A percentile compares a stretch with the other conserved stretches of the same genome.
Evolutionary conservation across 2,329 filamentous ascomycete species (phyloP).

Genomic region (Aspergillus quadricinctus): DNA sequence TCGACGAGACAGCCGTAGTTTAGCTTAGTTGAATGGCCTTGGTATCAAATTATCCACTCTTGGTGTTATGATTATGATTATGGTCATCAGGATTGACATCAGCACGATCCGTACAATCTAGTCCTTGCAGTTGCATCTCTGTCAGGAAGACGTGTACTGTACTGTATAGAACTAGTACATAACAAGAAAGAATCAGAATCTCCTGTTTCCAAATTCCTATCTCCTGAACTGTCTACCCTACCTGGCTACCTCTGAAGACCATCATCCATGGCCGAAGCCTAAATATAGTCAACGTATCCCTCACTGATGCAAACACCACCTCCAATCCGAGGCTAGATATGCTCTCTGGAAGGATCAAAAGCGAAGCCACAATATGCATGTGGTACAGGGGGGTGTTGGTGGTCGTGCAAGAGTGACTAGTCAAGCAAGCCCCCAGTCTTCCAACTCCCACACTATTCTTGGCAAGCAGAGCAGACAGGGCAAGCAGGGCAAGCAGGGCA

Average conservation of each 20-base stretch:
- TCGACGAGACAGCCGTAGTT: background rate
- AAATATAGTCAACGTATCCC: background rate
- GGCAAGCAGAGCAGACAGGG: background rate
- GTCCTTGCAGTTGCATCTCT: background rate
- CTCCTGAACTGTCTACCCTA: background rate
- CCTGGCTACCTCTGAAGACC: too few species aligned
- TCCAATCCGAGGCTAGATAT: background rate
- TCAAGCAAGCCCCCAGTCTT: background rate
- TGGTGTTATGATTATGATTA: background rate
- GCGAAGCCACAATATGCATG: conserved; percentile 12
- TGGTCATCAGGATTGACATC: background rate
- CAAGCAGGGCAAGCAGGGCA: too few species aligned
- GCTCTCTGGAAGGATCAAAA: background rate
- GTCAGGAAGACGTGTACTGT: background rate
- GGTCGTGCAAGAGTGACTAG: background rate
- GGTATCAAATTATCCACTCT: background rate
- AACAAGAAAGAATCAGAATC: background rate
- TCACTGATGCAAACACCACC: background rate
- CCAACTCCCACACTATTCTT: background rate
- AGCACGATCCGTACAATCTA: background rate
- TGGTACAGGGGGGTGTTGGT: conserved; percentile 17
- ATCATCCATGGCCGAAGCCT: background rate
- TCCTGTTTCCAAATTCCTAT: background rate
- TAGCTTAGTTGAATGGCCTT: background rate
- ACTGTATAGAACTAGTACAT: background rate